phyloP scores from a whole-genome alignment of 2,329 filamentous ascomycete genomes.

The Trichoderma breve region DNA sequence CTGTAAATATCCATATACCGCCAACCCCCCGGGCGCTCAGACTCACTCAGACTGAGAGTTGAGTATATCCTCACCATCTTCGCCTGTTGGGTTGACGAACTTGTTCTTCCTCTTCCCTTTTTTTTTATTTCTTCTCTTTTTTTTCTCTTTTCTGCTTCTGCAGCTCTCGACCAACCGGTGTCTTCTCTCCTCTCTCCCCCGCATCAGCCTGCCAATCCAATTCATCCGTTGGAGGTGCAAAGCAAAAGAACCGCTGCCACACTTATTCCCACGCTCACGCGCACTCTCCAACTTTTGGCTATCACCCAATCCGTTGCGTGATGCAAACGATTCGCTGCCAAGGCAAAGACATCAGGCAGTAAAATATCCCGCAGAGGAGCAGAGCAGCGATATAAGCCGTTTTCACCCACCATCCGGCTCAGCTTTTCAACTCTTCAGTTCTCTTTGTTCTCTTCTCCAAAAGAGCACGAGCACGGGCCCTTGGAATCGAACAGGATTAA shows the following conservation, averaged over 20 bases:
- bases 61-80: not conserved
- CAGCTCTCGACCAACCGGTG: not conserved
- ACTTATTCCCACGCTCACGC: conserved; percentile 11
- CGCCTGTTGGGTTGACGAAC: not conserved
- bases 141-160: not conserved
- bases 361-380: not conserved
- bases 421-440: not conserved
- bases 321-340: conserved; percentile 3
- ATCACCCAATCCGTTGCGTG: conserved; percentile 15
- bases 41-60: not conserved
- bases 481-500: not conserved
- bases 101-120: not conserved
- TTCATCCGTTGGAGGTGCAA: not conserved
- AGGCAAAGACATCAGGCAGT: not conserved
- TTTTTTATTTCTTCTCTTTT: not conserved
- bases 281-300: conserved; percentile 3
- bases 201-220: not conserved
- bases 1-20: conserved; percentile 1
- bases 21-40: not conserved
- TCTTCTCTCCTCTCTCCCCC: not conserved
- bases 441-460: not conserved
- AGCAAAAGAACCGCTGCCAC: not conserved
- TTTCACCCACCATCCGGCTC: not conserved
- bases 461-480: not conserved
- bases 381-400: not conserved